These are phyloP conservation scores for Fraxinus angustifolia DNA, from an alignment of 305 asterid genomes.

Conservation along the genomic window DNA sequence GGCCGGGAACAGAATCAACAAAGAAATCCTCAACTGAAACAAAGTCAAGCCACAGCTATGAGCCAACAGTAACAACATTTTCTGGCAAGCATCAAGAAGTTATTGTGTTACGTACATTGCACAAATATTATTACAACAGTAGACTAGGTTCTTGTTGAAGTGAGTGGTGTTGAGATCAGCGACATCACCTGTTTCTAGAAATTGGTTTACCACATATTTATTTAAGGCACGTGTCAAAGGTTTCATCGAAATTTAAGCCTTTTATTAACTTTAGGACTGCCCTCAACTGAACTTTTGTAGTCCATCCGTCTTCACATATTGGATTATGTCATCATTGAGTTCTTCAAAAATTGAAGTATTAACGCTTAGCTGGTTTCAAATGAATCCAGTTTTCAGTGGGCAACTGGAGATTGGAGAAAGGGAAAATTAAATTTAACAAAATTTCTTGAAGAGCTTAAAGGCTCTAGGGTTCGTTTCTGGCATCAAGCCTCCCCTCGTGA, in stretches of 20 bases:
- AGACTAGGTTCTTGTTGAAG: neutral
- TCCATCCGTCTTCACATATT: neutral
- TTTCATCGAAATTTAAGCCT: neutral
- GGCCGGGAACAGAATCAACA: slow-evolving; percentile 72
- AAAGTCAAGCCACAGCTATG: slow-evolving; percentile 20
- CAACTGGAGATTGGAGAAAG: neutral
- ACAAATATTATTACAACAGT: neutral
- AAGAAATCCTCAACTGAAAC: slow-evolving; percentile 88
- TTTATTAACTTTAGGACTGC: neutral
- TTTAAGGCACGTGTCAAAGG: neutral
- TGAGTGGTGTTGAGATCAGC: neutral
- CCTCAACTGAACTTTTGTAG: neutral
- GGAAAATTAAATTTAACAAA: neutral
- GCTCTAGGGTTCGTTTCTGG: neutral
- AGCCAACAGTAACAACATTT: neutral
- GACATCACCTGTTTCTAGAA: neutral
- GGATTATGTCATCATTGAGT: neutral
- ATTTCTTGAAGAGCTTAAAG: neutral
- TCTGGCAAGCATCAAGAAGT: neutral
- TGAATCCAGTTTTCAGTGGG: neutral
- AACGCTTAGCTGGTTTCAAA: neutral
- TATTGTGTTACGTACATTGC: neutral
- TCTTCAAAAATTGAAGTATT: neutral
- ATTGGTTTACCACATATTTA: neutral
- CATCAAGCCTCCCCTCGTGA: neutral